Base-by-base conservation (phyloP, 768 basidiomycete species). In the Trametes cinnabarina region DNA sequence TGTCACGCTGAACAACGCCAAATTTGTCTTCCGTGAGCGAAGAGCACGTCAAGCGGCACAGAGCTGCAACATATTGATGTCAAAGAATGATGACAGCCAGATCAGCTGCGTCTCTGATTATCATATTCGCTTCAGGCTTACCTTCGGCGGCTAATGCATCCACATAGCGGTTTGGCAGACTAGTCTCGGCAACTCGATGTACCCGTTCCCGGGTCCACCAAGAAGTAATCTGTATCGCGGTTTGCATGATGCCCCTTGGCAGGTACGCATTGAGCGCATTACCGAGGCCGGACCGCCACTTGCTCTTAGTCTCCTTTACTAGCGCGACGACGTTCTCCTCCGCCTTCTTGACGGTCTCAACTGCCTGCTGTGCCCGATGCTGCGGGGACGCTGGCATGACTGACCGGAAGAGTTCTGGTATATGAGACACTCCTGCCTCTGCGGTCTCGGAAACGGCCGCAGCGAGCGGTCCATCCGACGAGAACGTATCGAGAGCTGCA, bases 1-100 rank as follows among this genome's bases (percentile, higher is more conserved):
- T 90, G 67, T 94, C 93, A 11, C 88, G 78, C 68, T 94, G 93
- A 12, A 93, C 90, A 32, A 86, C 82, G 20, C 92, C 92, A 66
- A 87, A 93, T 19, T 80, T 78, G 72, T 95, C 92, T 69, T 94
- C 93, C 1, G 77, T 76, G 14, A 94, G 73, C 4, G 92, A 94
- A 0, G 86, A 83, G 57, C 85, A 87, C 7, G 82, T 78, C 8
- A 94, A 75, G 47, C 80, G 78, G 1, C 87, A 81, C 3, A 94
- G 75, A 5, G 83, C 91, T 92, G 63, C 15, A 11, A 52, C 34
- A 12, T 52, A 6, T 19, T 25, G 11, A 23, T 12, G 19, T 43
- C 52, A 34, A 20, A 12, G 30, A 12, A 32, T 32, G 30, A 32
- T 32, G 6, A 12, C 7, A 32, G 12, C 30, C 30, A 32, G 12